A percentile compares a stretch with the other conserved stretches of the same genome.
Conservation (phyloP, 768 basidiomycete species). For the Wakefieldia striispora region DNA sequence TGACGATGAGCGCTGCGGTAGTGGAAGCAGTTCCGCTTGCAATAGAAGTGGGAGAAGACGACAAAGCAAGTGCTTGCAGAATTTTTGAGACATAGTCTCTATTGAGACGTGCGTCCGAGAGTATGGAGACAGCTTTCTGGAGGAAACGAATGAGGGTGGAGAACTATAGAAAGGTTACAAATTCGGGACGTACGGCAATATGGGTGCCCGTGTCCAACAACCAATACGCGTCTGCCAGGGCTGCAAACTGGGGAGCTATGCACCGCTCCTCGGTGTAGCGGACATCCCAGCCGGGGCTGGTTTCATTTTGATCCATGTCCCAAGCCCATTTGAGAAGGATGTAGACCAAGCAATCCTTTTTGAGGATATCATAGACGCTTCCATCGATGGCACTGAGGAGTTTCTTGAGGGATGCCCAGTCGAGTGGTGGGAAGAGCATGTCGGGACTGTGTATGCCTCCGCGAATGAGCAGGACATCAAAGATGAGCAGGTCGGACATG, state of each 20-base stretch:
- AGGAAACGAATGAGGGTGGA: background rate
- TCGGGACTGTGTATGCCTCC: conserved; percentile 62
- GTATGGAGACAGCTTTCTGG: conserved; percentile 67
- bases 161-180: background rate
- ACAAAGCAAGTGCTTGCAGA: conserved; percentile 50
- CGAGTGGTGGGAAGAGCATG: conserved; percentile 66
- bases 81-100: conserved; percentile 80
- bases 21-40: conserved; percentile 8
- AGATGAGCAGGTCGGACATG: conserved; percentile 64
- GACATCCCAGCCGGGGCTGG: conserved; percentile 24
- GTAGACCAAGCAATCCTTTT: conserved; percentile 79
- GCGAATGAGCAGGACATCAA: conserved; percentile 67
- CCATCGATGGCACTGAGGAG: conserved; percentile 60
- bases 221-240: conserved; percentile 85
- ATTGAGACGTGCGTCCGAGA: conserved; percentile 73
- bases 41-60: conserved; percentile 40
- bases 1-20: conserved; percentile 50
- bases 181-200: conserved; percentile 49
- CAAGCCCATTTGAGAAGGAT: conserved; percentile 79
- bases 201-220: conserved; percentile 69
- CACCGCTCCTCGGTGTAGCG: conserved; percentile 51
- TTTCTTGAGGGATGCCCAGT: conserved; percentile 48
- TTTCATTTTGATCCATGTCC: conserved; percentile 62
- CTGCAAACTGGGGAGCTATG: conserved; percentile 74
- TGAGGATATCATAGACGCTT: conserved; percentile 68